Base-by-base conservation (phyloP, 257 asterid species). In the Gentiana straminea region DNA sequence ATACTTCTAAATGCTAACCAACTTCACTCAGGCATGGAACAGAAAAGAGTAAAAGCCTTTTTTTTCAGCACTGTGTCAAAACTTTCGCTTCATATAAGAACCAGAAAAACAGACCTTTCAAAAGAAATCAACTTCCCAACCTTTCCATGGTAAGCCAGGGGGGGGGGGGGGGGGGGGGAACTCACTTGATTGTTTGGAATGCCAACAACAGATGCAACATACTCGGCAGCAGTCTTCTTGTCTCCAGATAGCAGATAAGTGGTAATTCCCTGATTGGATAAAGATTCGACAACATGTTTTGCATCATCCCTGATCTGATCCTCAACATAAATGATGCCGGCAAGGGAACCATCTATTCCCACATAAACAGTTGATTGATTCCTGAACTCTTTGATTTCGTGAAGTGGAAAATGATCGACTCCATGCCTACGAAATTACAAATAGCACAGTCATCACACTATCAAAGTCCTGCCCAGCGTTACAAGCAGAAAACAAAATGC, bases 281-380 rank as follows among this genome's bases (percentile, higher is more conserved):
- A 71, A 53, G 94, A 92, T 70, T 85, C 80, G 47, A 92, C 64
- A 52, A 92, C 97, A 61, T 71, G 82, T 61, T 58, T 71, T 54
- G 99, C 97, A 75, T 92, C 99, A 75, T 92, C 99, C 76, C 99
- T 80, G 63, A 92, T 81, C 77, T 85, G 94, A 82, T 92, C 99
- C 81, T 92, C 97, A 46, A 92, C 91, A 70, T 85, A 88, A 58
- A 92, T 81, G 44, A 85, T 73, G 61, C 99, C 99, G 59, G 95
- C 99, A 65, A 85, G 95, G 72, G 59, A 67, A 56, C 77, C 77
- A 62, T 88, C 85, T 54, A 92, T 84, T 66, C 97, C 99, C 55
- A 92, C 94, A 69, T 81, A 92, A 61, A 92, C 97, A 57, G 79
- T 84, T 58, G 99, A 83, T 64, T 88, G 99, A 63, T 92, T 92